Percentiles rank a stretch among this genome's conserved stretches.
Conservation (phyloP, 192 early-diverging fungal genomes). For the Dimargaris xerosporica region DNA sequence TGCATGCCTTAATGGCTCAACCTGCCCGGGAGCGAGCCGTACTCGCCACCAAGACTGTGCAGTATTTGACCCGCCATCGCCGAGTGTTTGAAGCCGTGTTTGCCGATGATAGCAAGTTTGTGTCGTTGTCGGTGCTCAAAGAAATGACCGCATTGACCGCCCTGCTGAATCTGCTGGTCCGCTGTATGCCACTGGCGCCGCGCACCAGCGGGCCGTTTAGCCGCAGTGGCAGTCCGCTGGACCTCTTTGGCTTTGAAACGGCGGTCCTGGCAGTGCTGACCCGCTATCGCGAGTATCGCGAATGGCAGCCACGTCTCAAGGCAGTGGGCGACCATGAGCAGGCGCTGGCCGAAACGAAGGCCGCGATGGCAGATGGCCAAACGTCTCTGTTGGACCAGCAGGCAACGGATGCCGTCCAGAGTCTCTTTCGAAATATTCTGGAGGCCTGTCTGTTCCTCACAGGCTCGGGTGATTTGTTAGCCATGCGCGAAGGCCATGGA, state of each 20-base stretch:
- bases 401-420: neutral
- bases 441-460: neutral
- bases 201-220: neutral
- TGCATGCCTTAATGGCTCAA: slow-evolving; percentile 29
- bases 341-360: neutral
- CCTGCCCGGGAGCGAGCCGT: slow-evolving; percentile 30
- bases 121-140: slow-evolving; percentile 21
- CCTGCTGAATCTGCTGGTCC: slow-evolving; percentile 11
- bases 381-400: neutral
- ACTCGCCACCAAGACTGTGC: slow-evolving; percentile 27
- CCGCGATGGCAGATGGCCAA: neutral
- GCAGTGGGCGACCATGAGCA: neutral
- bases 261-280: neutral
- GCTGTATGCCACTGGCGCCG: neutral
- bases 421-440: neutral
- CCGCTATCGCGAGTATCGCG: neutral
- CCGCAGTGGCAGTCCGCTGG: neutral
- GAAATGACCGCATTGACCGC: slow-evolving; percentile 23
- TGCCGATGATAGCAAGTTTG: slow-evolving; percentile 14
- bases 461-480: neutral
- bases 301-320: neutral
- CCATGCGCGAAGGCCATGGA: neutral
- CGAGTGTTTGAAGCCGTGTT: slow-evolving; percentile 24
- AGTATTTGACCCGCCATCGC: slow-evolving; percentile 25
- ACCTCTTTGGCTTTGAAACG: neutral